Evolutionary conservation across 805 yeast species (phyloP).

Genomic region (Candida manassasensis): DNA sequence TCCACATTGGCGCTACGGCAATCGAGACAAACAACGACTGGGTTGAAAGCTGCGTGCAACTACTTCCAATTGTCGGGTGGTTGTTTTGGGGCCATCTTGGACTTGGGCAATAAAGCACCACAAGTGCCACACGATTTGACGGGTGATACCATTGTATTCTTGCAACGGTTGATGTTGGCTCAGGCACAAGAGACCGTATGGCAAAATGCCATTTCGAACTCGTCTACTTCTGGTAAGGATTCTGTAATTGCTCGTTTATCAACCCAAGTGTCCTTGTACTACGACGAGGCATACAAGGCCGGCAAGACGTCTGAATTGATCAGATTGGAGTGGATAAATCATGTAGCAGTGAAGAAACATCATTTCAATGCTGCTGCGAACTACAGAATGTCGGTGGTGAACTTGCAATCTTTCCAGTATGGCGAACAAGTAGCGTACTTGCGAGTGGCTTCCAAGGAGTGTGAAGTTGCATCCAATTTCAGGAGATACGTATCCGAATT

Average conservation of each 20-base stretch:
- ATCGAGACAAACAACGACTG: conserved; percentile 44
- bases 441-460: conserved; percentile 34
- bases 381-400: conserved; percentile 52
- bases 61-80: conserved; percentile 75
- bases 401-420: conserved; percentile 47
- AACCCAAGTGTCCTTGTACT: conserved; percentile 55
- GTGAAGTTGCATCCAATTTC: conserved; percentile 33
- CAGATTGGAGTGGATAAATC: conserved; percentile 60
- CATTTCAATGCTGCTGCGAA: conserved; percentile 74
- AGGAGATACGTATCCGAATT: conserved; percentile 38
- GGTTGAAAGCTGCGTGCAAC: conserved; percentile 57
- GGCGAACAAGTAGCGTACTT: conserved; percentile 71
- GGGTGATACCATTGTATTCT: conserved; percentile 43
- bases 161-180: conserved; percentile 58
- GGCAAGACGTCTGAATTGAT: conserved; percentile 43
- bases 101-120: conserved; percentile 2
- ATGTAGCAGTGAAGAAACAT: conserved; percentile 49
- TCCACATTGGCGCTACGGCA: conserved; percentile 51
- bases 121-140: conserved; percentile 44
- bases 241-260: conserved; percentile 62
- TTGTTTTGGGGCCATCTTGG: conserved; percentile 34
- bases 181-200: conserved; percentile 88
- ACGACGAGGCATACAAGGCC: conserved; percentile 38
- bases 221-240: conserved; percentile 43
- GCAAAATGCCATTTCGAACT: conserved; percentile 56